Evolutionary conservation across 129 eudicot genomes (phyloP), one percentile per base, ranked within the genome.

Genomic region (Flaveria ramosissima): DNA sequence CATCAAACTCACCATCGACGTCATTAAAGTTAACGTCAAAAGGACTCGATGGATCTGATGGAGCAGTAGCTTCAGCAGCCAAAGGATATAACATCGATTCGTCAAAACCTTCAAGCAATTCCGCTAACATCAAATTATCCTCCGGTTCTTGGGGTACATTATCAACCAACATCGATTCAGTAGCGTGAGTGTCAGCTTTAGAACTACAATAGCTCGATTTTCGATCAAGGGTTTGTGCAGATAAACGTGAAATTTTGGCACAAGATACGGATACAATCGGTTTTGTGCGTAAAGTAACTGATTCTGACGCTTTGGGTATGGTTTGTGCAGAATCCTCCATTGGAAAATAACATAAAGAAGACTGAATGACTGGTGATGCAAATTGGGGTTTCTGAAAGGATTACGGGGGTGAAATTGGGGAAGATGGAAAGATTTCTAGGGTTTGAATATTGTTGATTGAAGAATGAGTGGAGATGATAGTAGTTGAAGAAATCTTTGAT

Each of bases 31-130:
- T 23, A 42, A 27, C 42, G 15, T 67, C 45, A 20, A 27, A 17
- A 39, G 41, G 21, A 52, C 45, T 66, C 27, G 47, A 67, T 2
- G 74, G 56, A 17, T 77, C 74, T 4, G 59, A 39, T 2, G 26
- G 20, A 20, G 76, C 27, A 55, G 47, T 47, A 39, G 76, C 47
- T 43, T 72, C 79, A 67, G 73, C 75, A 2, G 16, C 70, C 0
- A 55, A 46, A 2, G 65, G 53, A 52, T 36, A 74, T 2, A 23
- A 3, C 78, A 64, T 2, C 57, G 56, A 71, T 16, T 72, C 72
- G 20, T 79, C 78, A 50, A 71, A 72, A 48, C 62, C 77, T 63
- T 67, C 79, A n/a, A 65, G 53, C 20, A 32, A 32, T 73, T 80
- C 75, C 1, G n/a, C 14, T 2, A 79, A 13, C 79, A 80, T 43